Evolutionary conservation across 108 stramenopile species (phyloP).

Genomic region (Skeletonema potamos): DNA sequence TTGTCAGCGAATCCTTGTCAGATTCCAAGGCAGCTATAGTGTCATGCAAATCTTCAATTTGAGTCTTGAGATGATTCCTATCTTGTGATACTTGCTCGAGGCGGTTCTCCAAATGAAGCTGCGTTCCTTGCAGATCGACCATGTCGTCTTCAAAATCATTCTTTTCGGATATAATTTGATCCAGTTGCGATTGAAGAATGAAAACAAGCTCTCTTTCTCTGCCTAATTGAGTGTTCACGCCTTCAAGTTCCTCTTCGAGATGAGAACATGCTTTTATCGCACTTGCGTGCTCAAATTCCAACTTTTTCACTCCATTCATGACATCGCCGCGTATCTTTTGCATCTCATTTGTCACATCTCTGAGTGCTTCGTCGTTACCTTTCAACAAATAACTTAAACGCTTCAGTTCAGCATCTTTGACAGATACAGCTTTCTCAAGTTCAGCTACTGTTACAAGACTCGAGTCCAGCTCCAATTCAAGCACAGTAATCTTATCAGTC

Average conservation of each 20-base stretch:
- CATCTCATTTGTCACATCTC: neutral
- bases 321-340: neutral
- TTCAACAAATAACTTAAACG: neutral
- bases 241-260: neutral
- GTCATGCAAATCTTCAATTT: conserved; percentile 17
- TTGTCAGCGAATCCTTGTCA: conserved; percentile 9
- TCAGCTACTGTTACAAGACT: neutral
- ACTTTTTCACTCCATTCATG: neutral
- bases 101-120: neutral
- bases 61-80: conserved; percentile 6
- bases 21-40: conserved; percentile 11
- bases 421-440: neutral
- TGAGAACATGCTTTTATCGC: neutral
- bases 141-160: conserved; percentile 3
- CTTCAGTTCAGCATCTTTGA: neutral
- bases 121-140: conserved; percentile 3
- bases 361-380: neutral
- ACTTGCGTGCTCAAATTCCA: neutral
- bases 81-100: conserved; percentile 20
- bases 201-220: neutral
- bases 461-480: neutral
- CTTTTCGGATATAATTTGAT: neutral
- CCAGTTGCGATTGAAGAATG: neutral
- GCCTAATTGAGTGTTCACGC: neutral
- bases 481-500: neutral